Evolutionary conservation across 2,329 filamentous ascomycete species (phyloP), one percentile per base, ranked within the genome.

Genomic region (Zasmidium angulare): DNA sequence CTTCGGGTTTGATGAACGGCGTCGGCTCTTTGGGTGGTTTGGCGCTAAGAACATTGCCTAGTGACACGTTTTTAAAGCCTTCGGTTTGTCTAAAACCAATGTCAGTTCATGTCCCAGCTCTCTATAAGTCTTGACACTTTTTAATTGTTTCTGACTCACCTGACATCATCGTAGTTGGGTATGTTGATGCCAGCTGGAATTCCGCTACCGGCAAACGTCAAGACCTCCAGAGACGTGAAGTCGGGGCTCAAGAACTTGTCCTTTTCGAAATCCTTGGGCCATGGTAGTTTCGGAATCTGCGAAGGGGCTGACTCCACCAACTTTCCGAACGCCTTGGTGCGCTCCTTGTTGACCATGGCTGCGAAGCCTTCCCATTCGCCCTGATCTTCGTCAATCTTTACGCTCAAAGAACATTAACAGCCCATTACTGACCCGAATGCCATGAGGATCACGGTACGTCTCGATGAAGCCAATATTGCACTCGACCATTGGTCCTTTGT

Each of bases 211-310:
- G 84, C 83, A 68, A 97, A 97, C 0, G 89, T 91, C 61, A 97
- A 77, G 2, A 97, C 92, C 74, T 99, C 95, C 1, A 98, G 82
- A 10, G 90, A 95, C 0, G 95, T 98, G 72, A 99, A 99, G 74
- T 99, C 95, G 0, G 95, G 95, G 54, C 91, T 93, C 36, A 96
- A 78, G 76, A 99, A 99, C 71, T 89, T 92, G 79, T 97, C 93
- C 77, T 98, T 98, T 74, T 99, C 95, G 66, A 98, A 99, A 0
- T 91, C 89, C 50, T 85, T 84, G 36, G 82, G 80, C 95, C 95
- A 99, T 0, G 95, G 95, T 14, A 99, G 80, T 63, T 96, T 86
- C 6, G 92, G 91, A 53, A 99, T 97, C 72, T 96, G 87, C 49
- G 81, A 80, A 11, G 92, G 89, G 0, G 95, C 93, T 23, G 87